Evolutionary conservation across 2,329 filamentous ascomycete species (phyloP), one percentile per base, ranked within the genome.

Genomic region (Apiospora rasikravindrae): DNA sequence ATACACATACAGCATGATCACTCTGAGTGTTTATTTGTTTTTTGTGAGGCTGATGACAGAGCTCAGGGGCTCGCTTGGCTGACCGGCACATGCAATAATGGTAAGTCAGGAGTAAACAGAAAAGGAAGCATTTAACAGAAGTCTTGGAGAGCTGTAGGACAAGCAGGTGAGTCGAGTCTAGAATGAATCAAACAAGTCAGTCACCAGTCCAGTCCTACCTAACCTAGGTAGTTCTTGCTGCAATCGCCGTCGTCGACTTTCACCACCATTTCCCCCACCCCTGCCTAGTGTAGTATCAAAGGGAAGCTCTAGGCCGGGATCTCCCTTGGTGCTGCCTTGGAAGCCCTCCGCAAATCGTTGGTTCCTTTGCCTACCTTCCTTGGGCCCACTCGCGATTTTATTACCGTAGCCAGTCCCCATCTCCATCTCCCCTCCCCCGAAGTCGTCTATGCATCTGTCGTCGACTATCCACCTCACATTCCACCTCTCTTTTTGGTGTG

Each of bases 401-500:
- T 64, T 64, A 64, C 57, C 57, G 33, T n/a, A 64, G 57, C 7
- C 37, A 10, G 57, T 40, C 57, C 57, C 57, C 29, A 64, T 64
- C 57, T 40, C 33, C 53, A 61, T 22, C 53, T 37, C 53, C 26
- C 29, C 49, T 24, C n/a, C 53, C 29, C 33, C 53, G 29, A 37
- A 37, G 57, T 37, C 53, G 53, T 68, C 66, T 33, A 68, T 44
- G 66, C 45, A 44, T 33, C 24, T 29, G 67, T 49, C 67, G 67
- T 37, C 47, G 44, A 26, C 67, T 45, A 33, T 49, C 67, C 45
- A 69, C 68, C 22, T 67, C 37, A 37, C 47, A 69, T 51, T 40
- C 68, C 49, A 42, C 26, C 68, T 69, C 68, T 57, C 49, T 69
- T 69, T 51, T 51, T 69, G 68, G 29, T 69, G 22, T 69, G 68